These are phyloP conservation scores for Cinchona pubescens DNA, from an alignment of 257 asterid species.

Conservation along the genomic window DNA sequence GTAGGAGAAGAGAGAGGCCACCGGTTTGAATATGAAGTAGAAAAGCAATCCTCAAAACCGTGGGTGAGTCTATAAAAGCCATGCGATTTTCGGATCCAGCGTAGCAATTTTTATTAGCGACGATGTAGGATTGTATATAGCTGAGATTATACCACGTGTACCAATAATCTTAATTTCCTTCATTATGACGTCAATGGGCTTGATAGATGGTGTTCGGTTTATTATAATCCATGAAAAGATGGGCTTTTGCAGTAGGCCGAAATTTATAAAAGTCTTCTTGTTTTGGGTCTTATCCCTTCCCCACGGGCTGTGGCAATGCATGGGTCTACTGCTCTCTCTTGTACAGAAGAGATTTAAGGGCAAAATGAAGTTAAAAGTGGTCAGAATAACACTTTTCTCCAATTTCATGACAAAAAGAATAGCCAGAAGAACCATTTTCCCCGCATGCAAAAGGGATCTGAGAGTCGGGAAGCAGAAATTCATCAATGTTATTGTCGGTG, in stretches of 20 bases:
- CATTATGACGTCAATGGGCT: no score
- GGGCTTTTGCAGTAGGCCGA: not conserved
- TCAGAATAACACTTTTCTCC: no score
- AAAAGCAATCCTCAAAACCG: constrained; percentile 12
- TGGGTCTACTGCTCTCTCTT: no score
- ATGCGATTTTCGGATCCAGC: not conserved
- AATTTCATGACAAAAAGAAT: not conserved
- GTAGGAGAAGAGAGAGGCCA: constrained; percentile 9
- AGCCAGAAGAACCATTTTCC: constrained; percentile 4
- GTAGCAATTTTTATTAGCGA: no score
- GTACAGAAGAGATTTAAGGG: no score
- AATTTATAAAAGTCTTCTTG: no score
- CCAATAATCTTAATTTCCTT: no score
- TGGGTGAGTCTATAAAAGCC: constrained; percentile 12
- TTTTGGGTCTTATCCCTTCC: not conserved
- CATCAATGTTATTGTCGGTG: constrained; percentile 5
- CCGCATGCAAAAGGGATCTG: constrained; percentile 36
- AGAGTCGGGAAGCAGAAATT: constrained; percentile 20
- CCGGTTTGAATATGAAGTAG: constrained; percentile 17
- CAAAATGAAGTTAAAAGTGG: no score
- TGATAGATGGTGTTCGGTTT: not conserved
- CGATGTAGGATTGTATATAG: not conserved
- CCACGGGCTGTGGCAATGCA: not conserved
- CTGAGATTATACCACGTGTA: not conserved
- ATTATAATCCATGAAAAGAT: not conserved